Conservation (phyloP, 371 early-diverging fungal species). For the Syncephalastrum racemosum region DNA sequence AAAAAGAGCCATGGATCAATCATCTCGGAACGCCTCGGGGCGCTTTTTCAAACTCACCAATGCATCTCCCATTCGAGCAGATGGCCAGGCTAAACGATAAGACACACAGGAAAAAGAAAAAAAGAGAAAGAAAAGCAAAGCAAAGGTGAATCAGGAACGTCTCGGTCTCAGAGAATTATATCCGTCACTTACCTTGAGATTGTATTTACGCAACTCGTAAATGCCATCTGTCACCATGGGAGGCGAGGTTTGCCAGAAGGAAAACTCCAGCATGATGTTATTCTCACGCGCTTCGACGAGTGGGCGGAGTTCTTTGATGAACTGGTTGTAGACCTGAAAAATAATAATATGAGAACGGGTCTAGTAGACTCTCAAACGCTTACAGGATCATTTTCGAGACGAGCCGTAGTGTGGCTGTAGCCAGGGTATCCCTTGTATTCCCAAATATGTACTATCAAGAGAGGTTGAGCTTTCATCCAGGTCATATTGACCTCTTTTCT, state of each 20-base stretch:
- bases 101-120: not conserved
- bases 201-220: conserved; percentile 90
- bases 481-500: conserved; percentile 6
- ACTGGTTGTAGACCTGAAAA: conserved; percentile 36
- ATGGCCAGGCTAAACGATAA: conserved; percentile 68
- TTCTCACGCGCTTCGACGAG: conserved; percentile 75
- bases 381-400: conserved; percentile 59
- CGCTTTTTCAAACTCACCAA: conserved; percentile 47
- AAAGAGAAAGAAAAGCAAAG: not conserved
- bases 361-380: conserved; percentile 13
- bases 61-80: conserved; percentile 92
- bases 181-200: conserved; percentile 55
- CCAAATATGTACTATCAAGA: conserved; percentile 80
- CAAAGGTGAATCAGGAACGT: not conserved
- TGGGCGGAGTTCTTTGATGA: conserved; percentile 64
- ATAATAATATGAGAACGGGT: not conserved
- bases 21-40: not conserved
- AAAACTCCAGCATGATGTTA: conserved; percentile 89
- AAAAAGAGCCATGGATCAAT: not conserved
- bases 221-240: conserved; percentile 77
- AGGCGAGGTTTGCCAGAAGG: conserved; percentile 86
- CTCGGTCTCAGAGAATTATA: not conserved
- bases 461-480: not conserved
- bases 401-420: conserved; percentile 59
- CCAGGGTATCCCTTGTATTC: conserved; percentile 89